Base-by-base conservation (phyloP, 768 basidiomycete genomes). In the Tylopilus subfusipes region DNA sequence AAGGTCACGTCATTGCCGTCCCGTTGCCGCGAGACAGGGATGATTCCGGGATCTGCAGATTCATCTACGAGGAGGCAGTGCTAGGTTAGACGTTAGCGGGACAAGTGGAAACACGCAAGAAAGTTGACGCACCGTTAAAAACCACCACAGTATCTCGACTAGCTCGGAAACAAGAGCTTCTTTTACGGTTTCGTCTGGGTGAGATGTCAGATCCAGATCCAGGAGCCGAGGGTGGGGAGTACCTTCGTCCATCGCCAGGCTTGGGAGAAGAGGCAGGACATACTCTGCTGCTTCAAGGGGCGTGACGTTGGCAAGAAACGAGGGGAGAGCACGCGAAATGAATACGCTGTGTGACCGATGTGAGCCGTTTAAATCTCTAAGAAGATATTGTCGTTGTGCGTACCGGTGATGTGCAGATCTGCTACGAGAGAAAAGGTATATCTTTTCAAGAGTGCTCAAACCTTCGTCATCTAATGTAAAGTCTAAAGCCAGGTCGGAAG, bases 241-340 rank as follows among this genome's bases (percentile, higher is more conserved):
- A 91, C 92, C 92, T 68, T 91, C 84, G 64, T 95, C 93, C 71
- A 88, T 83, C 10, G 91, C 91, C 27, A 98, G 82, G 40, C 81
- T 82, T 48, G 82, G 87, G 53, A 98, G 80, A n/a, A 97, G 81
- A 1, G 95, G 95, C 19, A 96, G 74, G 53, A 98, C 91, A 66
- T 96, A 98, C 69, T 93, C 90, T 61, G 93, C 85, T 5, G 93
- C 93, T 60, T 98, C 95, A 52, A 83, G 82, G 4, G 95, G 88
- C 18, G 88, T 78, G 48, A 97, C 88, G 44, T 86, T 77, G 53
- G 78, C 72, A 31, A 98, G 80, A 71, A 89, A 85, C 3, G 82
- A 76, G n/a, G 88, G 87, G 33, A 98, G 80, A 34, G 88, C 83
- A 63, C 88, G 86, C 0, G 88, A 83, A 65, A 98, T 94, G 74